Evolutionary conservation across 768 basidiomycete genomes (phyloP).

Genomic region (Phlebiopsis flavidoalba): DNA sequence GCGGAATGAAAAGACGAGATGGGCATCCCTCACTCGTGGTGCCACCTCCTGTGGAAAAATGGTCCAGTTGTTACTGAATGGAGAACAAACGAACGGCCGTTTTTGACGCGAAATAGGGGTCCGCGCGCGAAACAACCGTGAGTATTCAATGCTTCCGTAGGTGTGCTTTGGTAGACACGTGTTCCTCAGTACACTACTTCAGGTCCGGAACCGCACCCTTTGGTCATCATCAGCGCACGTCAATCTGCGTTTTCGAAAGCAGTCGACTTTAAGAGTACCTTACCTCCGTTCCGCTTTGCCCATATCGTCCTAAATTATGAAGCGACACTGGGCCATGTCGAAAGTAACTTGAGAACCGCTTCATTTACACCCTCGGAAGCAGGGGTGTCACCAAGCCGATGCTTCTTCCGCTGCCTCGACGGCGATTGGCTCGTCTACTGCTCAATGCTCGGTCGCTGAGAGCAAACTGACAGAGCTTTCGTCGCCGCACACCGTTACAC

Average conservation of each 20-base stretch:
- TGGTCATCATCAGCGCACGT: background rate
- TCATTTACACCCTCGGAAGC: background rate
- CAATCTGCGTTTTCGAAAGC: background rate
- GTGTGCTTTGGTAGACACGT: constrained; percentile 14
- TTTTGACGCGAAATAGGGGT: too few relatives aligned
- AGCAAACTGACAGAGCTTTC: background rate
- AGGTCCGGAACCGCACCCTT: background rate
- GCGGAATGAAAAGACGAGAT: background rate
- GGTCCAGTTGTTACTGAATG: background rate
- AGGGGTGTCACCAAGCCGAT: background rate
- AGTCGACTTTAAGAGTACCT: constrained; percentile 3
- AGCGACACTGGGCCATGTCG: background rate
- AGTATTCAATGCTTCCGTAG: background rate
- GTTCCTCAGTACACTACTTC: background rate
- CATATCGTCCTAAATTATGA: background rate
- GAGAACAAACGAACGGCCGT: background rate
- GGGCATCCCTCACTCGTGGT: background rate
- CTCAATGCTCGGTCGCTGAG: background rate
- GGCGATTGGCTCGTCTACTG: background rate
- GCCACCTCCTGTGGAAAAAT: background rate
- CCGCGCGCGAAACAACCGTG: background rate
- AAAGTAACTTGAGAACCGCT: background rate
- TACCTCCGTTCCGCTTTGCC: background rate
- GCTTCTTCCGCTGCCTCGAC: background rate
- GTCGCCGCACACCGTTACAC: background rate